phyloP scores from a whole-genome alignment of 306 rosid genomes.

The Cajanus cajan region DNA sequence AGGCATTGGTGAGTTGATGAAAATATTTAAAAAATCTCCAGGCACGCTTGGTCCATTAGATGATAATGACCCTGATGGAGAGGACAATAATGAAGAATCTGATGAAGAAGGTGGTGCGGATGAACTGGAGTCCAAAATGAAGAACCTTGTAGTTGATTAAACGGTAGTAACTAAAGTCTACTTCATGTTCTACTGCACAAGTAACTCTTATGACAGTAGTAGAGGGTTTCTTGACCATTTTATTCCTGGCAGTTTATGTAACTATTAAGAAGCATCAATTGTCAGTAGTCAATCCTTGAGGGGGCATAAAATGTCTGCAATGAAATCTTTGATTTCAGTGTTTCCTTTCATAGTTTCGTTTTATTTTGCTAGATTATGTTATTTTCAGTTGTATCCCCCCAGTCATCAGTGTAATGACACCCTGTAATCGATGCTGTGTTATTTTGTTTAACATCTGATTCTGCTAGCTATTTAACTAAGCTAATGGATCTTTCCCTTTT shows the following conservation, averaged over 20 bases:
- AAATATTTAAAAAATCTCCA: slow-evolving; percentile 58
- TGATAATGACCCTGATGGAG: slow-evolving; percentile 89
- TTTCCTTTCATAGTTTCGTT: slow-evolving; percentile 1
- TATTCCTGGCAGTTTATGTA: slow-evolving; percentile 20
- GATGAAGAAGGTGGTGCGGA: slow-evolving; percentile 50
- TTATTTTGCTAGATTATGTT: slow-evolving; percentile 2
- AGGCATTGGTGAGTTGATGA: slow-evolving; percentile 71
- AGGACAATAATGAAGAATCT: slow-evolving; percentile 50
- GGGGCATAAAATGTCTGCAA: slow-evolving; percentile 15
- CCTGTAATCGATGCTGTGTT: slow-evolving; percentile 8
- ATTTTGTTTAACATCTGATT: not conserved
- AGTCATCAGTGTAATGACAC: slow-evolving; percentile 18
- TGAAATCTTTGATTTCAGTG: slow-evolving; percentile 18
- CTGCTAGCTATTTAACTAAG: not conserved
- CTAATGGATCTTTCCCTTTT: not conserved
- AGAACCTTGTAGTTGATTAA: slow-evolving; percentile 67
- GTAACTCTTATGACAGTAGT: slow-evolving; percentile 4
- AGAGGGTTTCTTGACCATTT: slow-evolving; percentile 18
- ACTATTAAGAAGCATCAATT: slow-evolving; percentile 15
- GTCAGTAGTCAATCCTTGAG: not conserved
- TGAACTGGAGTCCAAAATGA: slow-evolving; percentile 75
- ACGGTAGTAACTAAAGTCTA: not conserved
- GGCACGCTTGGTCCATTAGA: slow-evolving; percentile 68
- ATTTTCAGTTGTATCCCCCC: slow-evolving; percentile 28
- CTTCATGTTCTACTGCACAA: slow-evolving; percentile 15